phyloP scores from a whole-genome alignment of 768 basidiomycete genomes.

The Phylloporus sp. region DNA sequence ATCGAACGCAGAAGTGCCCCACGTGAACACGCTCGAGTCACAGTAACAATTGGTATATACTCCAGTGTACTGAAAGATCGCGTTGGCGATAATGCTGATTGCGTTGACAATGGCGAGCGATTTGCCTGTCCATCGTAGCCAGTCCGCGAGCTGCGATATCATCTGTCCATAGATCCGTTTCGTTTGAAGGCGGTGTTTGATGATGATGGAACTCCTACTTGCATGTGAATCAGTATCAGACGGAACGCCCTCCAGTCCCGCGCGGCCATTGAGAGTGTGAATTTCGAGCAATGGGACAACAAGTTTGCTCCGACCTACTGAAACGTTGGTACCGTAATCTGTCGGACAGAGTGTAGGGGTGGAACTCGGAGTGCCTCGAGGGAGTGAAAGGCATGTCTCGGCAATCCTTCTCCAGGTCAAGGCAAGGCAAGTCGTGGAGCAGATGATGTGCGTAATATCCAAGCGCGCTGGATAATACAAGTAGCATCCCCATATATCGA shows the following conservation, averaged over 20 bases:
- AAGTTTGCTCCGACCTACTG: accelerated
- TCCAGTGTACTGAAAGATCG: conserved; percentile 28
- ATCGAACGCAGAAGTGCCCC: conserved; percentile 26
- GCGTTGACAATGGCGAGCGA: conserved; percentile 28
- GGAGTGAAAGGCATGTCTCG: too few species aligned
- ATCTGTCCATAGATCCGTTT: not conserved
- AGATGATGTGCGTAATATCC: too few species aligned
- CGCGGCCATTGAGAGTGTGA: not conserved
- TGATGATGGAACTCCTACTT: not conserved
- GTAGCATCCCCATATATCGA: too few species aligned
- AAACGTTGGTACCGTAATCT: too few species aligned
- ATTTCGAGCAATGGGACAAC: not conserved
- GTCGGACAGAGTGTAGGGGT: too few species aligned
- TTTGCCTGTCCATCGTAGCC: conserved; percentile 27
- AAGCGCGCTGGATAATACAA: too few species aligned
- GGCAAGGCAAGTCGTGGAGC: not conserved
- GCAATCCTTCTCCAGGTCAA: too few species aligned
- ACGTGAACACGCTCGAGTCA: conserved; percentile 20
- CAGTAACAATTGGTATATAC: conserved; percentile 30
- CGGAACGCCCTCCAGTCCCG: not conserved
- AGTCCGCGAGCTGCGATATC: conserved; percentile 4
- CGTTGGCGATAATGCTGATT: conserved; percentile 20
- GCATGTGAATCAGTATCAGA: not conserved
- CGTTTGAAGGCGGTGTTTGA: not conserved
- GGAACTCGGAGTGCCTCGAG: too few species aligned